Conservation (phyloP, 768 basidiomycete species). For the Mycena belliarum region DNA sequence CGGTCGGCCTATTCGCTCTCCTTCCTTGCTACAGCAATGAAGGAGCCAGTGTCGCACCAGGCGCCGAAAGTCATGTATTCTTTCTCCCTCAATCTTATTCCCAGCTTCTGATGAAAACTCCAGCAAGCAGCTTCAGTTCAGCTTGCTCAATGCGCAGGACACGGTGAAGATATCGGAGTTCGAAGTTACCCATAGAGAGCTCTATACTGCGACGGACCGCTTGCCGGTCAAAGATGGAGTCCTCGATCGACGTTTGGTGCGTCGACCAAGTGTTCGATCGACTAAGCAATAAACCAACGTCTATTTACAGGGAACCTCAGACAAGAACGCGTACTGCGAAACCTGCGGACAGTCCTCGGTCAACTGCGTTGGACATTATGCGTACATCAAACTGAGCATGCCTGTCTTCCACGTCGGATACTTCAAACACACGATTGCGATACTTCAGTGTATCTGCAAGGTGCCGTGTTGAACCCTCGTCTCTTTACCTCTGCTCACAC, state of each 20-base stretch:
- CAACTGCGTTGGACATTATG: conserved; percentile 97
- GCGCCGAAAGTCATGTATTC: conserved; percentile 83
- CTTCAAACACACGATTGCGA: conserved; percentile 92
- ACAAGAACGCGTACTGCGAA: conserved; percentile 90
- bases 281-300: not conserved
- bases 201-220: conserved; percentile 84
- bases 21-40: conserved; percentile 47
- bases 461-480: conserved; percentile 39
- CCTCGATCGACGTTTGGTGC: conserved; percentile 85
- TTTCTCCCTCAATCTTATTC: too few species aligned
- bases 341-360: conserved; percentile 91
- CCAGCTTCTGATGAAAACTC: conserved; percentile 12
- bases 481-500: conserved; percentile 3
- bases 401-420: conserved; percentile 99
- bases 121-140: conserved; percentile 96
- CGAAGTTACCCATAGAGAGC: conserved; percentile 89
- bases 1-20: not conserved
- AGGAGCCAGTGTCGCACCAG: conserved; percentile 78
- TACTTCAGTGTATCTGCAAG: conserved; percentile 97
- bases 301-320: conserved; percentile 83
- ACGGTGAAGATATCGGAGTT: conserved; percentile 96
- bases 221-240: conserved; percentile 90
- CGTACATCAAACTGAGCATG: conserved; percentile 94
- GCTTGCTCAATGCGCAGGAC: conserved; percentile 90
- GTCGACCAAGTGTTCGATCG: conserved; percentile 25